Evolutionary conservation across 208 protist genomes (phyloP), one percentile per base, ranked within the genome.

Genomic region (Leptomonas seymouri): DNA sequence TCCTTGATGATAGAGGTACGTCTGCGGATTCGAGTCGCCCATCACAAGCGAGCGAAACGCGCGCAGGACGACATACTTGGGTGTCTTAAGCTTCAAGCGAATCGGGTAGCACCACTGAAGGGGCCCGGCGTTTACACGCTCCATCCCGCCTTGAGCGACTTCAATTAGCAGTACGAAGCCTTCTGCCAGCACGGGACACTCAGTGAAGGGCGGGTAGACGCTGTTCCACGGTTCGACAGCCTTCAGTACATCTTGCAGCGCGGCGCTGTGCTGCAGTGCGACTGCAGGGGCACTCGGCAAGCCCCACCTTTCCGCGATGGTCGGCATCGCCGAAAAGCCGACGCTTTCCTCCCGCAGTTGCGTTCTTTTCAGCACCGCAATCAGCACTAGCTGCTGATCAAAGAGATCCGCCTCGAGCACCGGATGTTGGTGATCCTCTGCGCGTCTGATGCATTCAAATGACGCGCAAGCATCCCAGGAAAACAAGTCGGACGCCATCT

Each of bases 31-130:
- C 14, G 76, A 88, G 20, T 97, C 90, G 12, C 82, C 85, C 28
- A 59, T 54, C 30, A 89, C 55, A 50, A 90, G 76, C 9, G 85
- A 89, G 25, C 92, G 92, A 25, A 97, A 67, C 2, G 84, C 80
- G 7, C 92, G 89, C 73, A 97, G 81, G 3, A 88, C 83, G 56
- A 82, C 63, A 73, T 97, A 97, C 58, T 70, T 59, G 8, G 83
- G 75, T 6, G 89, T 94, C 57, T 97, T 97, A 7, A 85, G 69
- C 73, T 97, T 97, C 34, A 97, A 72, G 0, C 92, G 87, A 58
- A 97, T 42, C 2, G 85, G 86, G 6, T 53, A 63, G 21, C 85
- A 70, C 76, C 76, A 90, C 56, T 51, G 65, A 5, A 67, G 45
- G 8, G 45, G n/a, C n/a, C 45, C 21, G 4, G 41, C 44, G 4